Base-by-base conservation (phyloP, 331 rosid species). In the Phaseolus coccineus region DNA sequence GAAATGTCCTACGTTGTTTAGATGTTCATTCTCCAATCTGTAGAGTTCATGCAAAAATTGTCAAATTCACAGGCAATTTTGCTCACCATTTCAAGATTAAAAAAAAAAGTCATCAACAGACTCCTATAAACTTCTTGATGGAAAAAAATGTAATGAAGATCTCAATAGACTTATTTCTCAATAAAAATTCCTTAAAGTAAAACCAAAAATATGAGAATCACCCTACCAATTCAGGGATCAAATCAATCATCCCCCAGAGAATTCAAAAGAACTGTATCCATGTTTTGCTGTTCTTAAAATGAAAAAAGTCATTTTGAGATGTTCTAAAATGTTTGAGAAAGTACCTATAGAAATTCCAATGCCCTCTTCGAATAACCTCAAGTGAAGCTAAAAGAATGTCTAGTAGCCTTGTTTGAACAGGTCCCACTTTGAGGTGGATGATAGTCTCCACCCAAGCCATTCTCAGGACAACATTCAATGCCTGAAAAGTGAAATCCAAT, bases 331-430 rank as follows among this genome's bases (percentile, higher is more conserved):
- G 15, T 22, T 55, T 39, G 57, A 69, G 71, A 69, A 71, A 39
- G 47, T 50, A 93, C 98, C 99, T 91, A 87, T 93, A 96, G 80
- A 93, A 96, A 82, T 96, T 96, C 99, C 99, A 96, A 84, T 93
- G 99, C 13, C 99, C 98, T 68, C 99, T 77, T 62, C 99, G 87
- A 80, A 91, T 89, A 69, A 96, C 97, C 77, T 96, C 99, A 24
- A 93, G 53, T 14, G 99, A 96, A 70, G 96, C 98, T 58, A 90
- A 67, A 61, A 91, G 44, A 81, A 96, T 90, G 8, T 87, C 96
- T 6, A 86, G 22, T 73, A 88, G 59, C 40, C 71, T 73, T n/a
- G 88, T 35, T 51, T 89, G 88, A 72, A 87, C 51, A n/a, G 77
- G 81, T 39, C 77, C 90, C 24, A 68, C 85, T 37, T 48, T 65